These are phyloP conservation scores for Colletotrichum limetticola DNA, from an alignment of 2,329 filamentous ascomycete genomes.

Conservation along the genomic window DNA sequence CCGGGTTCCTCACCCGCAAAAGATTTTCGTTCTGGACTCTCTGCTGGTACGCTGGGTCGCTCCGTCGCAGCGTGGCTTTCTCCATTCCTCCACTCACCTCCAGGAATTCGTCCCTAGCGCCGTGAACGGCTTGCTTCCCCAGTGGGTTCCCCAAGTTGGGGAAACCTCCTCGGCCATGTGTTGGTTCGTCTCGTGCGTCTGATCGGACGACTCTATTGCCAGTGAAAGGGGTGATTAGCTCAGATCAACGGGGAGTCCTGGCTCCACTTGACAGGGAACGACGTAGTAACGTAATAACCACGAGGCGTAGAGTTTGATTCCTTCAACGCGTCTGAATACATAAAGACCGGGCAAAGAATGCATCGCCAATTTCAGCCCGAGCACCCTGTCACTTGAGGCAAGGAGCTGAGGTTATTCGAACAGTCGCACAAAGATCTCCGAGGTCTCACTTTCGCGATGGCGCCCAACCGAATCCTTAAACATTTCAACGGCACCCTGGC, in stretches of 20 bases:
- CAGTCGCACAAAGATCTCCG: not conserved
- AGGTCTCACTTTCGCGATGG: not conserved
- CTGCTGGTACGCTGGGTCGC: not conserved
- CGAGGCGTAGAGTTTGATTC: not conserved
- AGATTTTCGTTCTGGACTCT: constrained; percentile 19
- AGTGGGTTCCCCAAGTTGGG: constrained; percentile 10
- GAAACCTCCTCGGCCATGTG: constrained; percentile 15
- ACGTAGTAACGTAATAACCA: constrained; percentile 17
- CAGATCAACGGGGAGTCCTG: not conserved
- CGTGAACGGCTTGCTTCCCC: constrained; percentile 6
- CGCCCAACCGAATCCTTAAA: constrained; percentile 24
- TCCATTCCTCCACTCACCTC: not conserved
- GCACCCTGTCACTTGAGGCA: not conserved
- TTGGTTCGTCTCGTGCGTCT: not conserved
- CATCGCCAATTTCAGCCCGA: not conserved
- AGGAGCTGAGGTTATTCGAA: not conserved
- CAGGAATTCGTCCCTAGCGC: not conserved
- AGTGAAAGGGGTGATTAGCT: constrained; percentile 3
- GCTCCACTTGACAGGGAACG: constrained; percentile 17
- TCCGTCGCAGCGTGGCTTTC: not conserved
- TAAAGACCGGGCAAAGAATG: constrained; percentile 11
- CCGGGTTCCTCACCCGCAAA: not conserved
- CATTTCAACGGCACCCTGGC: constrained; percentile 33
- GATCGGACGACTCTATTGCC: constrained; percentile 10
- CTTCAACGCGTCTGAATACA: constrained; percentile 12